Base-by-base conservation (phyloP, 345 rosid genomes). In the Brassica napus region DNA sequence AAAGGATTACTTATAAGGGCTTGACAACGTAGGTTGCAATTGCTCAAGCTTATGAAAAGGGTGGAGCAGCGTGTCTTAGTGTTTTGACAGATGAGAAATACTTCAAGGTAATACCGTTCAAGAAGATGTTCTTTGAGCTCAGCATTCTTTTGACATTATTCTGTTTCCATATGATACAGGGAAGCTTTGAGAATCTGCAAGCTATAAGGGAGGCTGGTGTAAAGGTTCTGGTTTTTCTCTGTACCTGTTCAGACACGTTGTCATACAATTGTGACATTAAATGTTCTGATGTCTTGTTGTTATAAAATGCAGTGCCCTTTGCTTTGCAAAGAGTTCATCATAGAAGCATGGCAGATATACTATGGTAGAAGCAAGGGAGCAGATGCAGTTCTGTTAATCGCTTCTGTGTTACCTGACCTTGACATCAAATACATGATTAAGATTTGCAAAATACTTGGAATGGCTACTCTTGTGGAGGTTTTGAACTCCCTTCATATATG, bases 31-130 rank as follows among this genome's bases (percentile, higher is more conserved):
- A 93, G 99, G 97, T 90, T 79, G 94, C 86, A 84, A 84, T 95
- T 10, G 97, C 99, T 10, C 81, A 49, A 81, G 83, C 98, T 69
- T 95, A 95, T 77, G 97, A 91, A 84, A 90, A 87, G 64, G 98
- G 97, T 69, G 98, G 97, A 68, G 98, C 98, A 10, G 97, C 98
- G 21, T 95, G 99, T 79, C 91, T 95, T 54, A 93, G 98, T 73
- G 92, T 95, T 79, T 88, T 95, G 87, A 93, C 98, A 0, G 99
- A 93, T 78, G 87, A 86, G 70, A 95, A 95, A 78, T 90, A 73
- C 79, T 95, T 95, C 79, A 82, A 91, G 92, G 98, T 90, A 82
- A 57, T 1, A 6, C 42, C 3, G n/a, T 18, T 18, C 18, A 18
- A 18, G 18, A 18, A 18, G 18, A 18, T 18, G 18, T 18, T 18